A percentile compares a stretch with the other conserved stretches of the same genome.
phyloP scores from a whole-genome alignment of 164 flowering plant species.

The Chimonanthus praecox region DNA sequence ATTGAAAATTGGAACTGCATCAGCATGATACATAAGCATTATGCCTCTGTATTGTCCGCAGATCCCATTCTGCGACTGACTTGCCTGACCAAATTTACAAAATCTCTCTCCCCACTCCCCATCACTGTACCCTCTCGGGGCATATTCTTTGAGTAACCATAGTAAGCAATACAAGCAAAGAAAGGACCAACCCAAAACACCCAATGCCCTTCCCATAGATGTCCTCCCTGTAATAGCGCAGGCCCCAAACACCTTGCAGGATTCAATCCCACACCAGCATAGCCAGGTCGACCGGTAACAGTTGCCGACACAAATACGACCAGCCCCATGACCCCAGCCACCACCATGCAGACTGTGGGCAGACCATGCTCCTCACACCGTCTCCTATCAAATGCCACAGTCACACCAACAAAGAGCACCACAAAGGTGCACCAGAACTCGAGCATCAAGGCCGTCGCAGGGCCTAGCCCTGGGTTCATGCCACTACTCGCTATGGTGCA shows the following conservation, averaged over 20 bases:
- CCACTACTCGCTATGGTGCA: conserved; percentile 12
- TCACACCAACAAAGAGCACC: conserved; percentile 21
- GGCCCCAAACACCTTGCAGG: conserved; percentile 35
- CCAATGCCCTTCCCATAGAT: conserved; percentile 32
- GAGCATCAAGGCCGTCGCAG: conserved; percentile 9
- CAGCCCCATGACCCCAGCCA: conserved; percentile 17
- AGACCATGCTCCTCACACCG: conserved; percentile 16
- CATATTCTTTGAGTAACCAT: conserved; percentile 10
- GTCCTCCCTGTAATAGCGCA: conserved; percentile 22
- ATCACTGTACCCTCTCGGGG: conserved; percentile 10
- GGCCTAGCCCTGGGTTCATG: conserved; percentile 4
- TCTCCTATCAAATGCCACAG: conserved; percentile 20
- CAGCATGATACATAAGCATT: too few relatives aligned
- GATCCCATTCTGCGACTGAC: background rate
- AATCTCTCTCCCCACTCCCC: background rate
- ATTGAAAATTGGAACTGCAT: too few relatives aligned
- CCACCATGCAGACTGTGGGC: conserved; percentile 11
- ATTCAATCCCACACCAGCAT: conserved; percentile 30
- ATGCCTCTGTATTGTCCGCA: too few relatives aligned
- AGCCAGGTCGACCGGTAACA: conserved; percentile 16
- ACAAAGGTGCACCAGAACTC: conserved; percentile 27
- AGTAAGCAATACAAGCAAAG: conserved; percentile 20
- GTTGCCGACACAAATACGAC: conserved; percentile 22
- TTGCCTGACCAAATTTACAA: background rate
- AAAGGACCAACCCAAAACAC: conserved; percentile 33